These are phyloP conservation scores for Chytriomyces sp. DNA, from an alignment of 192 early-diverging fungal species.

Conservation along the genomic window DNA sequence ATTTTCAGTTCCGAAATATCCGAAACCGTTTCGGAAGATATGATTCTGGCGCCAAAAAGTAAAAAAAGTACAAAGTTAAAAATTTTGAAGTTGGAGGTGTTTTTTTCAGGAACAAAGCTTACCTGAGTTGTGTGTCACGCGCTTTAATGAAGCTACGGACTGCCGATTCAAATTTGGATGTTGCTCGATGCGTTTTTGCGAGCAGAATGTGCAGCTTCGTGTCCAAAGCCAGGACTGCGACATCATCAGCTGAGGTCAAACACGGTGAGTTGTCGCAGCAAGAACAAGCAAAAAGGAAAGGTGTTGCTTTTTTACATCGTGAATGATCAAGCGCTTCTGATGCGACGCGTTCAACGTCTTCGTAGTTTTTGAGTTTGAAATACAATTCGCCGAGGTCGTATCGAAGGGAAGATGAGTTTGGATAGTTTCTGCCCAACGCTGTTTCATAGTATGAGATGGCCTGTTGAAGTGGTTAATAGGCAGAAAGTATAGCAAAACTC, in stretches of 20 bases:
- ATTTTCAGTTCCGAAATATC: constrained; percentile 26
- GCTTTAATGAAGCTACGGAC: constrained; percentile 41
- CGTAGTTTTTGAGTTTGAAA: constrained; percentile 45
- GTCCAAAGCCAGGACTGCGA: constrained; percentile 33
- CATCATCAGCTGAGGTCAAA: constrained; percentile 38
- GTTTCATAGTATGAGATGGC: constrained; percentile 56
- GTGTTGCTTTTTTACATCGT: constrained; percentile 5
- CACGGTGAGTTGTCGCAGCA: not conserved
- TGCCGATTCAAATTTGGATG: constrained; percentile 32
- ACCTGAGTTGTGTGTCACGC: constrained; percentile 46
- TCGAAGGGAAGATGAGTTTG: constrained; percentile 36
- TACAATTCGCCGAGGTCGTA: constrained; percentile 54
- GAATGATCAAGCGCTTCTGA: constrained; percentile 43
- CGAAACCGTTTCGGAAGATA: constrained; percentile 24
- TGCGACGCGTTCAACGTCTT: constrained; percentile 50
- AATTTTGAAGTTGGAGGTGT: no score
- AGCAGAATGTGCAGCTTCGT: constrained; percentile 46
- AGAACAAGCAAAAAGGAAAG: not conserved
- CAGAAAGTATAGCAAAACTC: not conserved
- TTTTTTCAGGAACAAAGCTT: not conserved
- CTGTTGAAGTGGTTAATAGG: constrained; percentile 17
- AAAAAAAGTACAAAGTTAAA: no score
- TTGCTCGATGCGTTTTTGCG: constrained; percentile 34
- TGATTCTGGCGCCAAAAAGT: constrained; percentile 17
- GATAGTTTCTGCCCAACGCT: constrained; percentile 40